Evolutionary conservation across 495 filamentous ascomycete species (phyloP), one percentile per base, ranked within the genome.

Genomic region (Talaromyces nanjingensis): DNA sequence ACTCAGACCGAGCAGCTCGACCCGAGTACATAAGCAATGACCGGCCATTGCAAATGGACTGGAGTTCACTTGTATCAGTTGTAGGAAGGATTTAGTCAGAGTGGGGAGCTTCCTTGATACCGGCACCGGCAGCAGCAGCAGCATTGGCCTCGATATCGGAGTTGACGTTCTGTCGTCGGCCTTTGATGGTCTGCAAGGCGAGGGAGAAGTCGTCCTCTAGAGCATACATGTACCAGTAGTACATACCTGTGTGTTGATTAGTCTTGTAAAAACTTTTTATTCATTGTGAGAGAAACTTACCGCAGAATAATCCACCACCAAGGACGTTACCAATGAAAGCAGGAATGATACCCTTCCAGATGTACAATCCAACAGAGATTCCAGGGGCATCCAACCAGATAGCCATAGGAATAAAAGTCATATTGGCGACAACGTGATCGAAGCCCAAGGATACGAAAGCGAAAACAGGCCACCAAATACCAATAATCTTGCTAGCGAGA

Each of bases 291-390:
- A 31, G 39, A 29, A 16, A 8, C 74, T 62, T 67, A 64, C 77
- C 79, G 60, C 72, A 78, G 66, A 85, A 85, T 2, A 82, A 22
- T 3, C 72, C 78, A 16, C 83, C 83, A 6, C 83, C 85, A n/a
- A 88, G 63, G 34, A 83, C 78, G 65, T 87, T 89, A 3, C 85
- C 84, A 20, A 87, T 62, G 20, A 80, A 54, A 3, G 83, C 76
- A 1, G 86, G 86, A 58, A 88, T 85, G 54, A 87, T 82, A 22
- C 79, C 81, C 67, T 89, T 87, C 84, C 84, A 88, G 67, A 87
- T 86, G 59, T 88, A 87, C 56, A 86, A 70, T 1, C 78, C 76
- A 7, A 83, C 76, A 1, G 73, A 75, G 25, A 88, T 73, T 0
- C 67, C 71, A 0, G 84, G 82, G 0, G 84, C 75, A 0, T 72